These are phyloP conservation scores for Boechera divaricarpa DNA, from an alignment of 345 rosid species.

Conservation along the genomic window DNA sequence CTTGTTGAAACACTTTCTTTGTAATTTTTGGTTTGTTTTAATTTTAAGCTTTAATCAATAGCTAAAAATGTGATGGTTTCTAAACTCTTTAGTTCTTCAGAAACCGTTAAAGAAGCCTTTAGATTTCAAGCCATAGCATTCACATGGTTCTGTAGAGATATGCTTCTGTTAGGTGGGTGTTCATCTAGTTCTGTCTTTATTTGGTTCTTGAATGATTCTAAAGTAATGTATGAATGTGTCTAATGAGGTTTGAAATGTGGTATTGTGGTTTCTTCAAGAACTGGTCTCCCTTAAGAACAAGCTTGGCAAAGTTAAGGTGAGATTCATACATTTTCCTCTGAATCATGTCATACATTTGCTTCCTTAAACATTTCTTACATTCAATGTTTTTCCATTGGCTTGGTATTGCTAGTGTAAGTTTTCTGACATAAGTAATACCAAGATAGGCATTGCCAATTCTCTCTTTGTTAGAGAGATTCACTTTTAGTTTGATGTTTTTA, in stretches of 20 bases:
- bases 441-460: background rate
- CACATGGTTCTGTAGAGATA: background rate
- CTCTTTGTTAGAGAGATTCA: constrained; percentile 10
- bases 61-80: constrained; percentile 21
- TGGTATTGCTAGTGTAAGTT: background rate
- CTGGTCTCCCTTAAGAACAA: constrained; percentile 13
- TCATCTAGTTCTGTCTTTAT: background rate
- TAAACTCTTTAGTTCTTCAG: background rate
- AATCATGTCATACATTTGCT: constrained; percentile 6
- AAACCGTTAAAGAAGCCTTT: background rate
- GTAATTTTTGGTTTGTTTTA: constrained; percentile 40
- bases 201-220: constrained; percentile 1
- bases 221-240: background rate
- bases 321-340: background rate
- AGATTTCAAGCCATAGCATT: background rate
- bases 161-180: background rate
- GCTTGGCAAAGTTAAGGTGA: constrained; percentile 26
- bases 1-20: constrained; percentile 16
- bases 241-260: background rate
- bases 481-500: constrained; percentile 16
- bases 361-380: constrained; percentile 20
- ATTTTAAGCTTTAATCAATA: constrained; percentile 35
- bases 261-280: constrained; percentile 1
- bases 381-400: background rate
- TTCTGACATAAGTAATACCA: constrained; percentile 1